phyloP scores from a whole-genome alignment of 805 yeast species.

The Nematodospora valgi region DNA sequence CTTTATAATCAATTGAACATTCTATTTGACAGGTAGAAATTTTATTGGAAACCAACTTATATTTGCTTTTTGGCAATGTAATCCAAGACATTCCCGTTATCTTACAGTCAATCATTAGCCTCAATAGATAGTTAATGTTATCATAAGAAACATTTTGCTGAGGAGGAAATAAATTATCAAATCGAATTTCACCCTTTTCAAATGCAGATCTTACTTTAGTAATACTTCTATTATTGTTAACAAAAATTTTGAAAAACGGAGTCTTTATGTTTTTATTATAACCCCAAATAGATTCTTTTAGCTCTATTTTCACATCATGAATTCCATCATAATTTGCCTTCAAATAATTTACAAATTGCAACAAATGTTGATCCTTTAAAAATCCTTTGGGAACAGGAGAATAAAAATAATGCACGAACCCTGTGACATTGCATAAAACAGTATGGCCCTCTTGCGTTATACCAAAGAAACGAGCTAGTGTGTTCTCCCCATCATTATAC shows the following conservation, averaged over 20 bases:
- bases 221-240: constrained; percentile 62
- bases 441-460: constrained; percentile 87
- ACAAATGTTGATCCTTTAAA: constrained; percentile 49
- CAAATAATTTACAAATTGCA: constrained; percentile 44
- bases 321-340: constrained; percentile 53
- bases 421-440: constrained; percentile 83
- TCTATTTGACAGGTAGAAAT: constrained; percentile 86
- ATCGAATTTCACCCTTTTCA: constrained; percentile 75
- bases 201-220: constrained; percentile 72
- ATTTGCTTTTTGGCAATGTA: constrained; percentile 75
- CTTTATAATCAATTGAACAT: constrained; percentile 62
- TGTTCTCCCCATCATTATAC: constrained; percentile 51
- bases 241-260: constrained; percentile 75
- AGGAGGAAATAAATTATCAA: constrained; percentile 55
- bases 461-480: constrained; percentile 84
- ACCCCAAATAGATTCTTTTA: constrained; percentile 93
- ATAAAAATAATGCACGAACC: constrained; percentile 85
- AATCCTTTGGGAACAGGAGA: constrained; percentile 88
- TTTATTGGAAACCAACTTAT: constrained; percentile 44
- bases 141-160: constrained; percentile 73
- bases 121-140: constrained; percentile 78
- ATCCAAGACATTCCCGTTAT: constrained; percentile 98
- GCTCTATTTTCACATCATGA: constrained; percentile 57
- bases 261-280: constrained; percentile 72
- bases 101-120: constrained; percentile 89